Conservation (phyloP, 208 protist species). For the Leishmania lainsoni region DNA sequence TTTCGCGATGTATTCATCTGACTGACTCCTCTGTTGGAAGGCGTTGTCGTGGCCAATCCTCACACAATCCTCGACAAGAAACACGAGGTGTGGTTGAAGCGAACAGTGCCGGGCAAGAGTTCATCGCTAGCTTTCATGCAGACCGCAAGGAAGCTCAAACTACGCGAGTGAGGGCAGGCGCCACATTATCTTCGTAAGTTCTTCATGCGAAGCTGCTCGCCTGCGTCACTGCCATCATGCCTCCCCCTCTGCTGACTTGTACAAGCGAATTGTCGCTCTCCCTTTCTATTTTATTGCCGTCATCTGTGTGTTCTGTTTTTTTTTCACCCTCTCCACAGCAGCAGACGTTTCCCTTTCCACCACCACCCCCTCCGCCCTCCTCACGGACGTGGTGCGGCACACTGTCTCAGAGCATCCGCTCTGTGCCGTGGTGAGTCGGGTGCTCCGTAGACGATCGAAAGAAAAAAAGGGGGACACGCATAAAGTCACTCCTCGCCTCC, state of each 20-base stretch:
- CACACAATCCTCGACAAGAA: constrained; percentile 11
- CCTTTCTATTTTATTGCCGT: not conserved
- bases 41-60: not conserved
- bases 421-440: not conserved
- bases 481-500: not conserved
- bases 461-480: not conserved
- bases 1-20: not conserved
- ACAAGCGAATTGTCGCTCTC: too few species aligned
- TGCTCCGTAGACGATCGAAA: not conserved
- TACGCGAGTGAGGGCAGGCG: not conserved
- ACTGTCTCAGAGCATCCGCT: not conserved
- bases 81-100: not conserved
- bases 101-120: not conserved
- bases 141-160: not conserved
- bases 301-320: not conserved
- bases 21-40: not conserved
- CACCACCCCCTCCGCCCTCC: too few species aligned
- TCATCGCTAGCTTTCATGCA: not conserved
- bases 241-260: not conserved
- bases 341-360: not conserved
- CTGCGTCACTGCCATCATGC: not conserved
- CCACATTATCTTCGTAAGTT: not conserved
- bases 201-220: not conserved
- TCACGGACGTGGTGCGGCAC: not conserved
- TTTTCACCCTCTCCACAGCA: not conserved